These are phyloP conservation scores for Penicillium sp. DNA, from an alignment of 2,329 filamentous ascomycete species.

Conservation along the genomic window DNA sequence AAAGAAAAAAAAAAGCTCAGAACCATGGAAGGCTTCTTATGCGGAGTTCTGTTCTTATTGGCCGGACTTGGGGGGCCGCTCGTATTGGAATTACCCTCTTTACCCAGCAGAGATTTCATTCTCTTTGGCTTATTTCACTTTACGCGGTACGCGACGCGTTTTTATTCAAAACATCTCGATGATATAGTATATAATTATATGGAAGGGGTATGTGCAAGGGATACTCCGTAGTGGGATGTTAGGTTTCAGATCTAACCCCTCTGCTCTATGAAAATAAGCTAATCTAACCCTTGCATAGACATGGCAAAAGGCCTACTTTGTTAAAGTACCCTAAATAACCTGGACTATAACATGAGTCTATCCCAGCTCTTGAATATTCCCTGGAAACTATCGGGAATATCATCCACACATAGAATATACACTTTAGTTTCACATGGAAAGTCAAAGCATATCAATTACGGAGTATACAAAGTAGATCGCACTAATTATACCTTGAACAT, in stretches of 20 bases:
- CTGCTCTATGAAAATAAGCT: slow-evolving; percentile 1
- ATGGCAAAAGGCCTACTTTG: not conserved
- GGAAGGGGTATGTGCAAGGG: slow-evolving; percentile 4
- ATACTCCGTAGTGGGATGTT: not conserved
- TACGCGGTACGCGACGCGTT: slow-evolving; percentile 7
- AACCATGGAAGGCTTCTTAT: slow-evolving; percentile 15
- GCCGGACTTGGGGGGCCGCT: slow-evolving; percentile 7
- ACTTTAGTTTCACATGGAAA: not conserved
- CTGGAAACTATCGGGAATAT: not conserved
- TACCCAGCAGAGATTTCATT: slow-evolving; percentile 9
- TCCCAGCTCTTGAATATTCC: too few relatives aligned
- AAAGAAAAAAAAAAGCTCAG: not conserved
- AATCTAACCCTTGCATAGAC: slow-evolving; percentile 10
- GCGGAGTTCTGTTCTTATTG: slow-evolving; percentile 11
- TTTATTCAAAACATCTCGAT: not conserved
- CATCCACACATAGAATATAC: too few relatives aligned
- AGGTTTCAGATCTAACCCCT: slow-evolving; percentile 1
- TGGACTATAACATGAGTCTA: too few relatives aligned
- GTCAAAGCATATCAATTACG: not conserved
- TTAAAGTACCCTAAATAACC: not conserved
- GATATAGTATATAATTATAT: not conserved
- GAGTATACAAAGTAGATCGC: not conserved
- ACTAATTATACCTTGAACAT: not conserved
- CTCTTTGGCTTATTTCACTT: not conserved
- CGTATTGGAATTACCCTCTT: slow-evolving; percentile 18